phyloP scores from a whole-genome alignment of 176 grass and related monocot species.

The Triticum dicoccoides region DNA sequence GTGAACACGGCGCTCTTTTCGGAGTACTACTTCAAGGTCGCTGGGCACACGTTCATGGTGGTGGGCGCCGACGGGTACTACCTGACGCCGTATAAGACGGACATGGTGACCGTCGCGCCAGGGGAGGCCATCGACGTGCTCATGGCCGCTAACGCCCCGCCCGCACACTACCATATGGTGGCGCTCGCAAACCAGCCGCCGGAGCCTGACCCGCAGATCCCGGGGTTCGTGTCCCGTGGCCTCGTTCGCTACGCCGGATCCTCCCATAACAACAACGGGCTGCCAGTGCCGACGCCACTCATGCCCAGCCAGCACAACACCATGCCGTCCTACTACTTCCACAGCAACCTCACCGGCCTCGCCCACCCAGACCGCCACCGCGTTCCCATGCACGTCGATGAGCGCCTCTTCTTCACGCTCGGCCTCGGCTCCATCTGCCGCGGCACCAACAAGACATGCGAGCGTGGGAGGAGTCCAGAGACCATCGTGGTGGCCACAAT shows the following conservation, averaged over 20 bases:
- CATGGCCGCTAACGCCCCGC: constrained; percentile 29
- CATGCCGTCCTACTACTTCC: constrained; percentile 32
- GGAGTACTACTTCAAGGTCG: neutral
- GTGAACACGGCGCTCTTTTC: constrained; percentile 36
- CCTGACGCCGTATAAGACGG: constrained; percentile 41
- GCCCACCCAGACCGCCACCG: neutral
- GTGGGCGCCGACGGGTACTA: constrained; percentile 48
- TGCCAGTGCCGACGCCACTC: constrained; percentile 7
- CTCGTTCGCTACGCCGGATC: constrained; percentile 22
- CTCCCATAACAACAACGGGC: constrained; percentile 4
- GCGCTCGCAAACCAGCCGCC: constrained; percentile 31
- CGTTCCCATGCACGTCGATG: constrained; percentile 27
- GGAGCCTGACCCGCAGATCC: constrained; percentile 21
- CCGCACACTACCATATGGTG: constrained; percentile 23
- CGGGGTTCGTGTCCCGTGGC: constrained; percentile 4
- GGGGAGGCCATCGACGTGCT: constrained; percentile 54
- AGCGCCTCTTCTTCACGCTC: constrained; percentile 33
- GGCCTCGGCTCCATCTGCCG: constrained; percentile 27
- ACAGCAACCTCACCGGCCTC: constrained; percentile 15
- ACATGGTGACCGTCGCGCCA: constrained; percentile 36
- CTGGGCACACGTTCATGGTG: constrained; percentile 45
- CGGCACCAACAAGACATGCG: neutral
- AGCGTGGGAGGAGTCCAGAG: neutral
- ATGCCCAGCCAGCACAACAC: constrained; percentile 39
- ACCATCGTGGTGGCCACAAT: constrained; percentile 47